These are phyloP conservation scores for Candida khao-thaluensis DNA, from an alignment of 805 yeast species.

Conservation along the genomic window DNA sequence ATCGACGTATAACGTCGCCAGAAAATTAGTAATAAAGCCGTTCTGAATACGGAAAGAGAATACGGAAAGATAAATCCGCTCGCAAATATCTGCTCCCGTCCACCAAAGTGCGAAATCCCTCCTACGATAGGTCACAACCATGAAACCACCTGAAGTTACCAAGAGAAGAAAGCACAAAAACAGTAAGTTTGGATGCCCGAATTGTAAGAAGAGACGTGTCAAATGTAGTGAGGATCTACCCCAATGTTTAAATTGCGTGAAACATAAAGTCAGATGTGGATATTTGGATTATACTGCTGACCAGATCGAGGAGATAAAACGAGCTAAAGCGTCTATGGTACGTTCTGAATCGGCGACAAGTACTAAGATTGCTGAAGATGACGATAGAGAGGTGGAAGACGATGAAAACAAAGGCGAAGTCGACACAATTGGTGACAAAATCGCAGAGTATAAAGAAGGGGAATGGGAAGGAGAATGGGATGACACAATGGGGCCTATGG, in stretches of 20 bases:
- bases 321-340: conserved; percentile 15
- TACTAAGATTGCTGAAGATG: not conserved
- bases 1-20: too few relatives aligned
- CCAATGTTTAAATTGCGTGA: conserved; percentile 38
- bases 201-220: conserved; percentile 50
- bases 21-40: too few relatives aligned
- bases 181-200: conserved; percentile 46
- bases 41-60: too few relatives aligned
- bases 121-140: too few relatives aligned
- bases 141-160: conserved; percentile 1
- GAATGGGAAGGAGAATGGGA: too few relatives aligned
- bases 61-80: too few relatives aligned
- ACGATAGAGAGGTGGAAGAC: not conserved
- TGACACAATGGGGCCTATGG: not conserved
- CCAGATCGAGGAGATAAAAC: conserved; percentile 28
- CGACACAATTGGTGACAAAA: too few relatives aligned
- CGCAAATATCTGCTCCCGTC: too few relatives aligned
- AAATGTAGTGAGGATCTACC: conserved; percentile 47
- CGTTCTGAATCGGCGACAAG: not conserved
- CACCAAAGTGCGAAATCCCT: conserved; percentile 4
- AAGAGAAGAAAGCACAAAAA: conserved; percentile 33
- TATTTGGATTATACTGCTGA: conserved; percentile 34
- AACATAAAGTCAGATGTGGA: conserved; percentile 40
- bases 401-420: conserved; percentile 1
- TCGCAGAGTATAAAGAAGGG: too few relatives aligned